A percentile compares a stretch with the other conserved stretches of the same genome.
Conservation (phyloP, 129 eudicot species). For the Heracleum sosnowskyi region DNA sequence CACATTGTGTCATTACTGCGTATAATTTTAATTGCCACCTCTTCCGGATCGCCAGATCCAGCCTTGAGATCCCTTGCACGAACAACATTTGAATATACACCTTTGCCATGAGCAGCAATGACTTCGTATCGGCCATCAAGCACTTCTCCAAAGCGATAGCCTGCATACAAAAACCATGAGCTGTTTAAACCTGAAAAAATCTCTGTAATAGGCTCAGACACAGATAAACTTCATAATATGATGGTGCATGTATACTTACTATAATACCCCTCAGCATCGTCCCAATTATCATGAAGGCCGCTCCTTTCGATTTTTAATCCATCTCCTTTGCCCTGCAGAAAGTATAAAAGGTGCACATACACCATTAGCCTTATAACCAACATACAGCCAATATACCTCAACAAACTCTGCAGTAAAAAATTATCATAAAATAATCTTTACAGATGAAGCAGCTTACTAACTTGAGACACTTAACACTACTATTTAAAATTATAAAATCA, state of each 20-base stretch:
- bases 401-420: not conserved
- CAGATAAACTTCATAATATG: not conserved
- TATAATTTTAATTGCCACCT: constrained; percentile 66
- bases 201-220: not conserved
- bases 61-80: constrained; percentile 63
- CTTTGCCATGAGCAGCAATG: constrained; percentile 65
- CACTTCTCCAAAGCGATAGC: constrained; percentile 46
- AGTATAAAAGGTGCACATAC: not conserved
- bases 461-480: not conserved
- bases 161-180: not conserved
- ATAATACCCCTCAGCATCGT: constrained; percentile 60
- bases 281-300: constrained; percentile 56
- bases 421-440: not conserved
- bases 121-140: constrained; percentile 62
- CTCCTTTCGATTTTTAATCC: constrained; percentile 40
- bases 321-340: constrained; percentile 14
- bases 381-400: not conserved
- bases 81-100: constrained; percentile 57
- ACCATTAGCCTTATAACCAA: not conserved
- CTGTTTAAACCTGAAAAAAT: not conserved
- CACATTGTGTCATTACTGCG: constrained; percentile 55
- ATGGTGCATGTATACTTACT: constrained; percentile 13
- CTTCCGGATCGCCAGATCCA: constrained; percentile 44
- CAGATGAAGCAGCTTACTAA: not conserved
- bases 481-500: not conserved